These are phyloP conservation scores for Ustilago hordei DNA, from an alignment of 1,284 basidiomycete species.

Conservation along the genomic window DNA sequence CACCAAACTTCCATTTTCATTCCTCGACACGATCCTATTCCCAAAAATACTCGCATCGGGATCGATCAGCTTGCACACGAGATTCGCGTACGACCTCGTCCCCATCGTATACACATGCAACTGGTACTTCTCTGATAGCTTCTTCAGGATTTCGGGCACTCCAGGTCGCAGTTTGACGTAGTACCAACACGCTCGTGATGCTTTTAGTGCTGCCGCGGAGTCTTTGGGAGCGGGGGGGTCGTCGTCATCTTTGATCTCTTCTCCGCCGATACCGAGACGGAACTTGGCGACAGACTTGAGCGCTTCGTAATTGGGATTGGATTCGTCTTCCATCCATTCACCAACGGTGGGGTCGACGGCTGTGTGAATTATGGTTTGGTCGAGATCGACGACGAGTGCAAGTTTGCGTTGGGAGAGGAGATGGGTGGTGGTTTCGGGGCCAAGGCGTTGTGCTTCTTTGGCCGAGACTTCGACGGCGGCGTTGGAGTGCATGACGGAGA, in stretches of 20 bases:
- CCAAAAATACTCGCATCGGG: constrained; percentile 87
- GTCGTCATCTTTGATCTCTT: constrained; percentile 66
- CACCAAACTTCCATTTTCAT: constrained; percentile 84
- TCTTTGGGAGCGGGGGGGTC: constrained; percentile 29
- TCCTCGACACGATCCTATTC: constrained; percentile 86
- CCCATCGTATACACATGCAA: constrained; percentile 99
- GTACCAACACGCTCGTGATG: constrained; percentile 81
- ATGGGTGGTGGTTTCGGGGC: constrained; percentile 81
- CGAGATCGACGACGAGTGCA: constrained; percentile 95
- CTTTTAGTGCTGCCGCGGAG: constrained; percentile 20
- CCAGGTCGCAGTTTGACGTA: constrained; percentile 95
- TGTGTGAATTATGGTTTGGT: constrained; percentile 98
- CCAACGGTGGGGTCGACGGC: constrained; percentile 98
- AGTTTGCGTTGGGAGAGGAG: constrained; percentile 83
- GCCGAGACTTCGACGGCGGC: constrained; percentile 64
- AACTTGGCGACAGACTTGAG: constrained; percentile 87
- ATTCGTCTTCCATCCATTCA: constrained; percentile 89
- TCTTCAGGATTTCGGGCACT: constrained; percentile 80
- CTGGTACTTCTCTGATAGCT: constrained; percentile 84
- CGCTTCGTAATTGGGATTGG: constrained; percentile 88
- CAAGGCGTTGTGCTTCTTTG: constrained; percentile 85
- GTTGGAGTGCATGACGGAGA: constrained; percentile 63
- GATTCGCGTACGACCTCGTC: constrained; percentile 93
- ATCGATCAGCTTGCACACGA: constrained; percentile 93
- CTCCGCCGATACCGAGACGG: constrained; percentile 82